Percentiles rank a stretch among this genome's conserved stretches.
Conservation (phyloP, 257 asterid species). For the Solanum chilense region DNA sequence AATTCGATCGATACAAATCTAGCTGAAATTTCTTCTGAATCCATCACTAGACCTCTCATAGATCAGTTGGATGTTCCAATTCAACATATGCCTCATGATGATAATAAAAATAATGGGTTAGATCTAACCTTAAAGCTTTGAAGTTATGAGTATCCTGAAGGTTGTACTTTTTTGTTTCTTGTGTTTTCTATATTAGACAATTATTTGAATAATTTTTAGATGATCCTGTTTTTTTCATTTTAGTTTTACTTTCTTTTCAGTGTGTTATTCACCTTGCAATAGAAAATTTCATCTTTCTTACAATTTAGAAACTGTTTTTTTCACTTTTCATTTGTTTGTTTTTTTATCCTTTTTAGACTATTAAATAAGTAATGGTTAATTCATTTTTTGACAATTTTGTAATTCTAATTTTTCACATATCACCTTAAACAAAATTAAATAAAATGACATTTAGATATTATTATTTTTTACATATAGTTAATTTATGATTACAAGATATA, state of each 20-base stretch:
- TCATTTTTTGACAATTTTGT: neutral
- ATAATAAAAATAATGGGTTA: neutral
- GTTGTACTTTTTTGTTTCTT: neutral
- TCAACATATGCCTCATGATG: neutral
- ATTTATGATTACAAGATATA: neutral
- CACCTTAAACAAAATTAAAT: too few species aligned
- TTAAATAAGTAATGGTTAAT: neutral
- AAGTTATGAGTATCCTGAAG: neutral
- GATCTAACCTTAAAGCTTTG: neutral
- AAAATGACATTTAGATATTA: too few species aligned
- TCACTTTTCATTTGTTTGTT: neutral
- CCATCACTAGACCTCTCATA: neutral
- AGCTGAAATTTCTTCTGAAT: neutral
- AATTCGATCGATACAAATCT: neutral
- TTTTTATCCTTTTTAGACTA: neutral
- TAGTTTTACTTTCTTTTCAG: neutral
- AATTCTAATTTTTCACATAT: neutral
- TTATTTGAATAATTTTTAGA: neutral
- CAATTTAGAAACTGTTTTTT: neutral
- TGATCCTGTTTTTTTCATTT: neutral
- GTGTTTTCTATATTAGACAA: neutral
- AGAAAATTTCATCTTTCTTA: neutral
- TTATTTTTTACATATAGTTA: neutral
- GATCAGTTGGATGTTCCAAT: neutral
- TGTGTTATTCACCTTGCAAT: neutral